phyloP scores from a whole-genome alignment of 2,329 filamentous ascomycete genomes.

The Fusarium domesticum region DNA sequence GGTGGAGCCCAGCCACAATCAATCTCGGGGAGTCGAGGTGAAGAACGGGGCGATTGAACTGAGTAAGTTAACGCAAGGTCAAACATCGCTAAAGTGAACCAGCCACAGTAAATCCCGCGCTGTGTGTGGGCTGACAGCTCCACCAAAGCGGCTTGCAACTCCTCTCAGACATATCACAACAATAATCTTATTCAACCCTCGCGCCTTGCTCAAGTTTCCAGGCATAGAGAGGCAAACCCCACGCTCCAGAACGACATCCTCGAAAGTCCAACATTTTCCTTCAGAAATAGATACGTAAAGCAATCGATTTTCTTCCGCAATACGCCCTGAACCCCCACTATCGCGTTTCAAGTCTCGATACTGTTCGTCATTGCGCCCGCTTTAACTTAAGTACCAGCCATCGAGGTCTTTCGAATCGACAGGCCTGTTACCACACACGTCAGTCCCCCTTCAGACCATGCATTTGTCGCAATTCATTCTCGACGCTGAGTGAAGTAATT shows the following conservation, averaged over 20 bases:
- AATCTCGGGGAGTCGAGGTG: neutral
- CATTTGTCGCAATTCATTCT: neutral
- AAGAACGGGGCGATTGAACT: neutral
- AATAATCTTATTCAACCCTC: conserved; percentile 9
- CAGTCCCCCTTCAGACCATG: neutral
- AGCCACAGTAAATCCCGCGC: conserved; percentile 16
- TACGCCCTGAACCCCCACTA: neutral
- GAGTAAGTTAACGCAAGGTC: neutral
- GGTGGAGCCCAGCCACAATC: neutral
- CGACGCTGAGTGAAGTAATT: no score
- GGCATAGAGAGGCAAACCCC: conserved; percentile 9
- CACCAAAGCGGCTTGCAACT: conserved; percentile 17
- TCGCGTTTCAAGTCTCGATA: neutral
- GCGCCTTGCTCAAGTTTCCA: neutral
- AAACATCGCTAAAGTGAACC: conserved; percentile 1
- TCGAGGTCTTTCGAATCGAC: neutral
- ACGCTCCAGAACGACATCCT: no score
- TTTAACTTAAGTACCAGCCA: no score
- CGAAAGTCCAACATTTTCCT: conserved; percentile 18
- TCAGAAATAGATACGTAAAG: neutral
- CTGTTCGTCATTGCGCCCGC: neutral
- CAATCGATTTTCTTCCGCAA: neutral
- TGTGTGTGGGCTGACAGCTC: conserved; percentile 25
- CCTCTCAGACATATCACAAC: conserved; percentile 26
- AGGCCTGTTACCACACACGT: neutral